phyloP scores from a whole-genome alignment of 225 moss, liverwort and hornwort species.

The Pseudoscleropodium purum region DNA sequence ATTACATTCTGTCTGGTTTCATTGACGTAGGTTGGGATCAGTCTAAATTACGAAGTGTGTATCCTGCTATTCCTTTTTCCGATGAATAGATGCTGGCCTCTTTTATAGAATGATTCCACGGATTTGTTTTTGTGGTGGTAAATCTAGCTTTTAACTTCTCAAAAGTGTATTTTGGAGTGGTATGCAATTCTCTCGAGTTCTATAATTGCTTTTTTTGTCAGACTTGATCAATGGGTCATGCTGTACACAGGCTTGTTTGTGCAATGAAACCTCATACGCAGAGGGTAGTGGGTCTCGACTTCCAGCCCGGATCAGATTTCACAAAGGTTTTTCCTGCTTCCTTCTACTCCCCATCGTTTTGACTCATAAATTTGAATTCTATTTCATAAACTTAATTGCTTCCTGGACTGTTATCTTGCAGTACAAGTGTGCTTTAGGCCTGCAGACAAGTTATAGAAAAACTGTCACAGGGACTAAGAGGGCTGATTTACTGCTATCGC shows the following conservation, averaged over 20 bases:
- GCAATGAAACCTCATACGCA: conserved; percentile 69
- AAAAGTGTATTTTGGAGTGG: not conserved
- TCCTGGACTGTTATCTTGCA: not conserved
- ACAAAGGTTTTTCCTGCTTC: conserved; percentile 37
- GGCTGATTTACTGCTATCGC: not conserved
- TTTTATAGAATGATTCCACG: not conserved
- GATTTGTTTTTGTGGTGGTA: not conserved
- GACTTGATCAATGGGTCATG: not conserved
- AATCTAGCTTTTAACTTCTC: not conserved
- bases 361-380: not conserved
- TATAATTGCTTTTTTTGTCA: not conserved
- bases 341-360: not conserved
- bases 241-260: conserved; percentile 62
- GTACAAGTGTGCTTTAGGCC: not conserved
- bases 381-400: not conserved
- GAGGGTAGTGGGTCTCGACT: conserved; percentile 83
- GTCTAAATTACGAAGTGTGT: not conserved
- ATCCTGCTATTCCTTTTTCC: not conserved
- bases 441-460: not conserved
- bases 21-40: not conserved
- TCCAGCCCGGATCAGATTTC: conserved; percentile 71
- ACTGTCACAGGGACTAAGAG: not conserved
- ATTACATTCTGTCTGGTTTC: not conserved
- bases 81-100: not conserved
- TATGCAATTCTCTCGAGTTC: not conserved